Conservation (phyloP, 257 asterid genomes). For the Asclepias syriaca region DNA sequence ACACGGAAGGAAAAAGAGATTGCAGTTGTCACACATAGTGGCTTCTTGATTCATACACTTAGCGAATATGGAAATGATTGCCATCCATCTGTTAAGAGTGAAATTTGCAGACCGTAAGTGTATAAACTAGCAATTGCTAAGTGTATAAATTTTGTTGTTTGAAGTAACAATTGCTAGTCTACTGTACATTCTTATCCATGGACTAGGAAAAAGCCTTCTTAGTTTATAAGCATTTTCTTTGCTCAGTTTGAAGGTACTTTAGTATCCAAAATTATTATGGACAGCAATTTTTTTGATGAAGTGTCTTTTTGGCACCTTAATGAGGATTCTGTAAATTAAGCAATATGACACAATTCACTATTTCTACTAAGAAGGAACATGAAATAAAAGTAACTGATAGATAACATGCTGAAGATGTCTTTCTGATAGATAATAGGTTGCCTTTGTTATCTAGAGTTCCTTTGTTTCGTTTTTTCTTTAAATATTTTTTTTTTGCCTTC, state of each 20-base stretch:
- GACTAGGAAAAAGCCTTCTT: background rate
- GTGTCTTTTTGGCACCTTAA: background rate
- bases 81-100: conserved; percentile 61
- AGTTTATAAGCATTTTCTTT: background rate
- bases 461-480: background rate
- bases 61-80: conserved; percentile 67
- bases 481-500: background rate
- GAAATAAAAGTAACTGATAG: background rate
- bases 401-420: background rate
- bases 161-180: background rate
- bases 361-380: background rate
- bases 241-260: background rate
- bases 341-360: background rate
- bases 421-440: background rate
- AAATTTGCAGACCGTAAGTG: conserved; percentile 70
- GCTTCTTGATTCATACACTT: conserved; percentile 65
- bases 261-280: background rate
- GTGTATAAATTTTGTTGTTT: no score
- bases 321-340: background rate
- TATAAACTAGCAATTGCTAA: no score
- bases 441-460: background rate
- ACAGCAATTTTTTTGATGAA: background rate
- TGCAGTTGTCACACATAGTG: conserved; percentile 87
- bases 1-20: conserved; percentile 89
- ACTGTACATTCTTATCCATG: background rate